Conservation (phyloP, 208 protist species). For the Trypanosoma boissoni region DNA sequence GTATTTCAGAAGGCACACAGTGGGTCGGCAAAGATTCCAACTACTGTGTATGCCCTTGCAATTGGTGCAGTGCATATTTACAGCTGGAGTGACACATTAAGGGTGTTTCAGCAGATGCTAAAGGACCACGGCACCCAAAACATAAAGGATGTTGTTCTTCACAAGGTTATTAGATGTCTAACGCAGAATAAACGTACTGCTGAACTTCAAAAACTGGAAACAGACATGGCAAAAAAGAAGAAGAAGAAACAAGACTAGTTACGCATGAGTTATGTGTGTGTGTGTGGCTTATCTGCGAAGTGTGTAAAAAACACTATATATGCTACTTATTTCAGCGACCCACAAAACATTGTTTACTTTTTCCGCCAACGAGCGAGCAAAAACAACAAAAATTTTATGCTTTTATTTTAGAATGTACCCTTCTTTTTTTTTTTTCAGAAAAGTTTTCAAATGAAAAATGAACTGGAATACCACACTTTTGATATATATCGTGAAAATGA, state of each 20-base stretch:
- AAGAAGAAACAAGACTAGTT: conserved; percentile 65
- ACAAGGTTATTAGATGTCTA: conserved; percentile 70
- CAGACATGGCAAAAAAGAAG: conserved; percentile 49
- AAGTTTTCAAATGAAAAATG: conserved; percentile 14
- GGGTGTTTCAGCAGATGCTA: conserved; percentile 68
- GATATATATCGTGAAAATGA: neutral
- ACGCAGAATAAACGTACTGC: conserved; percentile 55
- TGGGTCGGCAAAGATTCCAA: conserved; percentile 40
- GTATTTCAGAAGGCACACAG: conserved; percentile 55
- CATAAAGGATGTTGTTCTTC: conserved; percentile 74
- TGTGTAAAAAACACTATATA: too few relatives aligned
- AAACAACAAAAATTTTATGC: too few relatives aligned
- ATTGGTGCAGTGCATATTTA: conserved; percentile 58
- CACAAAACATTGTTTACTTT: too few relatives aligned
- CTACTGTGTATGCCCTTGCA: conserved; percentile 59
- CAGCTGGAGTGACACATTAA: conserved; percentile 62
- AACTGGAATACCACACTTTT: neutral
- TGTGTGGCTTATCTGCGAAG: too few relatives aligned
- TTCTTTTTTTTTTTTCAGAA: conserved; percentile 15
- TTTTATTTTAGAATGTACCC: conserved; percentile 23
- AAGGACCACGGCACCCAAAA: conserved; percentile 49
- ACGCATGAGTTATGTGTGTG: conserved; percentile 4
- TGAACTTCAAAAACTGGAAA: conserved; percentile 74
- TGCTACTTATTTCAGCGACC: too few relatives aligned
- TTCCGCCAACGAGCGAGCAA: too few relatives aligned